Conservation (phyloP, 768 basidiomycete species). For the Gymnopilus junonius region DNA sequence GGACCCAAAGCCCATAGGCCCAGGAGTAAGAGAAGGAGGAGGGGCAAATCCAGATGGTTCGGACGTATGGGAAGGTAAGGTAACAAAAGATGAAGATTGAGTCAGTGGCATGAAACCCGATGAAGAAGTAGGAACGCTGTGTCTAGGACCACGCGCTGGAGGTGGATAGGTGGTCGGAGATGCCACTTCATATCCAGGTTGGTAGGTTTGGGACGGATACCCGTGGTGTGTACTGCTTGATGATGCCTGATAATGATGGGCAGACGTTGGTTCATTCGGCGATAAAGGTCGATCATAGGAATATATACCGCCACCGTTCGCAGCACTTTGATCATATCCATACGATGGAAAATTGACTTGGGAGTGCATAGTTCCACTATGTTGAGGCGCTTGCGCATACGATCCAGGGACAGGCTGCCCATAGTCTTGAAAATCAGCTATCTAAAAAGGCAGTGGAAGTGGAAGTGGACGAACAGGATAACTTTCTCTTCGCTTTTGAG, state of each 20-base stretch:
- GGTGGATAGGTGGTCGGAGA: conserved; percentile 39
- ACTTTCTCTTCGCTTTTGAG: conserved; percentile 55
- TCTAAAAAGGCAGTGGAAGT: neutral
- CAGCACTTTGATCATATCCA: conserved; percentile 42
- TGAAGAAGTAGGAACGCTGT: conserved; percentile 67
- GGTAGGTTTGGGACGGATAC: conserved; percentile 39
- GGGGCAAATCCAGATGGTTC: conserved; percentile 41
- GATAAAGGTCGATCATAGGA: conserved; percentile 44
- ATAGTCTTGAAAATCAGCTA: neutral
- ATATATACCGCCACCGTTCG: conserved; percentile 36
- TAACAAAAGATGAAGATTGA: conserved; percentile 41
- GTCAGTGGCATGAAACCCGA: conserved; percentile 71
- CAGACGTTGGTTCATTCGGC: conserved; percentile 39
- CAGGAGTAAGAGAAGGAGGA: conserved; percentile 48
- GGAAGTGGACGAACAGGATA: conserved; percentile 48
- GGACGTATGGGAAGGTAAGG: conserved; percentile 39
- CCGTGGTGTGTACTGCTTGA: conserved; percentile 33
- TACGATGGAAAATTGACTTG: conserved; percentile 36
- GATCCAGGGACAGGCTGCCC: conserved; percentile 39
- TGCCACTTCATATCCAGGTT: conserved; percentile 42
- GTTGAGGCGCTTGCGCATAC: conserved; percentile 42
- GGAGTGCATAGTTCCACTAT: conserved; percentile 31
- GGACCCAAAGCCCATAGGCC: conserved; percentile 37
- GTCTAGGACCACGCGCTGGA: conserved; percentile 57
- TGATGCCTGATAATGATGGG: conserved; percentile 23